Evolutionary conservation across 2,329 filamentous ascomycete species (phyloP).

Genomic region (Aspergillus jensenii): DNA sequence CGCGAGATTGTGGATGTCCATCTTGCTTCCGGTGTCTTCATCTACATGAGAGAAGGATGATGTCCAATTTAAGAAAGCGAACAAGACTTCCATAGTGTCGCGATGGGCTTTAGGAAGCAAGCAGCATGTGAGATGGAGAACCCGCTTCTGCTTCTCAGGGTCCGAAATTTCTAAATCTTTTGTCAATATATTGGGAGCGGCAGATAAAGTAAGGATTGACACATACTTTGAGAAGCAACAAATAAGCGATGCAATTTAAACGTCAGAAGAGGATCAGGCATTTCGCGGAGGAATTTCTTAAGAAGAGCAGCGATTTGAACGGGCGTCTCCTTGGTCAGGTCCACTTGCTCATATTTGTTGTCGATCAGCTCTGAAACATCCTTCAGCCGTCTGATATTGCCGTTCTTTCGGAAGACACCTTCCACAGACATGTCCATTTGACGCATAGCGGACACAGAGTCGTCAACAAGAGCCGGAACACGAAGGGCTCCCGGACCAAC

Average conservation of each 20-base stretch:
- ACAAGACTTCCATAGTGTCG: slow-evolving; percentile 91
- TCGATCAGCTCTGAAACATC: slow-evolving; percentile 86
- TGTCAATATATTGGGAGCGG: neutral
- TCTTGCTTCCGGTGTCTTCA: slow-evolving; percentile 95
- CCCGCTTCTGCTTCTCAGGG: slow-evolving; percentile 75
- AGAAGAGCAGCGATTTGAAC: slow-evolving; percentile 91
- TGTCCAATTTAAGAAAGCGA: slow-evolving; percentile 95
- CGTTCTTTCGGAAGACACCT: slow-evolving; percentile 98
- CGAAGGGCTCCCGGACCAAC: slow-evolving; percentile 88
- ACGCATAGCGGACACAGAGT: slow-evolving; percentile 89
- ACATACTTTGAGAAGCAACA: slow-evolving; percentile 77
- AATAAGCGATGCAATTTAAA: slow-evolving; percentile 92
- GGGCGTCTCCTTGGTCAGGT: slow-evolving; percentile 83
- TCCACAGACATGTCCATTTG: slow-evolving; percentile 99
- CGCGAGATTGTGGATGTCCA: slow-evolving; percentile 96
- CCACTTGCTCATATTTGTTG: slow-evolving; percentile 77
- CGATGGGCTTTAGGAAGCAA: slow-evolving; percentile 88
- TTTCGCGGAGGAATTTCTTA: slow-evolving; percentile 91
- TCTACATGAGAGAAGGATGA: slow-evolving; percentile 97
- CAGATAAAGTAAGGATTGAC: neutral
- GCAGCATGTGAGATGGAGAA: slow-evolving; percentile 88
- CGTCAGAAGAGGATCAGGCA: slow-evolving; percentile 91
- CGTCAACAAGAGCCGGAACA: slow-evolving; percentile 92
- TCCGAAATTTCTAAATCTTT: slow-evolving; percentile 68
- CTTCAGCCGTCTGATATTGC: slow-evolving; percentile 91